Conservation (phyloP, 495 filamentous ascomycete genomes). For the Penicillium canariense region DNA sequence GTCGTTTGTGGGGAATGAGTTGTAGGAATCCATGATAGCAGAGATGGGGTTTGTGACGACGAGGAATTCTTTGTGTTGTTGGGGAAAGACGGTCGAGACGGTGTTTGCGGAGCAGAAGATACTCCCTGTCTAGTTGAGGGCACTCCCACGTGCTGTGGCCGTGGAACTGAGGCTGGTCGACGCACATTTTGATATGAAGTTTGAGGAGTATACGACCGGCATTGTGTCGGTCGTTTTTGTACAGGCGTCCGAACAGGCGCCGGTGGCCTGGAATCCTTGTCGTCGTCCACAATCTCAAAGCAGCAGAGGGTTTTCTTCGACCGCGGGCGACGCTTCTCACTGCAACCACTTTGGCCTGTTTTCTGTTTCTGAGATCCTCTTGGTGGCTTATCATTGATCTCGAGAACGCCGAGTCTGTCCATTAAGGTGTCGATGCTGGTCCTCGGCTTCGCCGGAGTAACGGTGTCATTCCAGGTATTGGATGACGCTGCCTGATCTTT, state of each 20-base stretch:
- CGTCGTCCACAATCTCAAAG: conserved; percentile 29
- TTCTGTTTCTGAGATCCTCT: conserved; percentile 22
- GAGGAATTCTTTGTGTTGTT: conserved; percentile 24
- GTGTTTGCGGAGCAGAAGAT: conserved; percentile 11
- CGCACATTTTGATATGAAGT: conserved; percentile 7
- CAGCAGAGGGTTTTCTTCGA: conserved; percentile 36
- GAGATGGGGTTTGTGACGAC: conserved; percentile 45
- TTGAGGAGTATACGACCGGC: conserved; percentile 10
- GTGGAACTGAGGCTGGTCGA: conserved; percentile 3
- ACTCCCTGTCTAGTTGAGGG: conserved; percentile 14
- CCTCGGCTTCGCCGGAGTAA: conserved; percentile 49
- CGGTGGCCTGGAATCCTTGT: conserved; percentile 11
- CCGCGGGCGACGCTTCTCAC: conserved; percentile 17
- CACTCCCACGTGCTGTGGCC: conserved; percentile 4
- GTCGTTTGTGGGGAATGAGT: conserved; percentile 61
- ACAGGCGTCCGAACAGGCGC: conserved; percentile 14
- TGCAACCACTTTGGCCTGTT: conserved; percentile 16
- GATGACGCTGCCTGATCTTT: conserved; percentile 69
- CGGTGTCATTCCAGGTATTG: conserved; percentile 7
- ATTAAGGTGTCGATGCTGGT: conserved; percentile 82
- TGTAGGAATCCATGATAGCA: conserved; percentile 66
- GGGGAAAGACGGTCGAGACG: conserved; percentile 12
- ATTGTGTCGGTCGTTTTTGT: conserved; percentile 22
- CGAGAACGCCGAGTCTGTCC: conserved; percentile 71
- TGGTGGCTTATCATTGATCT: conserved; percentile 44